These are phyloP conservation scores for Murraya paniculata DNA, from an alignment of 345 rosid genomes.

Conservation along the genomic window DNA sequence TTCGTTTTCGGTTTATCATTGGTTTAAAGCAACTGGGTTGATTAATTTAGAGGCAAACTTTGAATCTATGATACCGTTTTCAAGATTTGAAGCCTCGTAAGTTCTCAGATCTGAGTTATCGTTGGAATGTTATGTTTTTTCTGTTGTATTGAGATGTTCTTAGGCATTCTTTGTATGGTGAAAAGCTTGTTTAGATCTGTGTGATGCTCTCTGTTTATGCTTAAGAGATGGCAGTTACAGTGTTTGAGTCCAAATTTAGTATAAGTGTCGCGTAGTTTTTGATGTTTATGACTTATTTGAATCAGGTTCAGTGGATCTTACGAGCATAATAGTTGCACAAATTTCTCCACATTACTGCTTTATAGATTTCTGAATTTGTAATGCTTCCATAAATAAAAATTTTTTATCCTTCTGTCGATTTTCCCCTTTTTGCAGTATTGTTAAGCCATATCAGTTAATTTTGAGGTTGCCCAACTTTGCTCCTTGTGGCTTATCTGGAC, in stretches of 20 bases:
- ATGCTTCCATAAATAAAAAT: neutral
- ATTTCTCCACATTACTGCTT: neutral
- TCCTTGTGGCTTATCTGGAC: neutral
- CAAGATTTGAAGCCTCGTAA: slow-evolving; percentile 45
- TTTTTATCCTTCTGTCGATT: neutral
- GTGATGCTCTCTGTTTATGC: slow-evolving; percentile 18
- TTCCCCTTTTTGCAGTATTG: neutral
- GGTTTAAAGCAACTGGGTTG: slow-evolving; percentile 26
- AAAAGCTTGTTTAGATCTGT: slow-evolving; percentile 38
- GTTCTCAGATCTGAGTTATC: slow-evolving; percentile 69
- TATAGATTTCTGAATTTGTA: neutral
- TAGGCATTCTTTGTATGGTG: slow-evolving; percentile 15
- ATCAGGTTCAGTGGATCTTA: slow-evolving; percentile 7
- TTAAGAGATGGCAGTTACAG: slow-evolving; percentile 8
- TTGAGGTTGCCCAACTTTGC: neutral
- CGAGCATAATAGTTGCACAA: neutral
- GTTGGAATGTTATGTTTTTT: slow-evolving; percentile 32
- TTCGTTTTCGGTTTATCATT: slow-evolving; percentile 23
- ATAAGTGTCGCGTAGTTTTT: slow-evolving; percentile 12
- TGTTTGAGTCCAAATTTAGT: slow-evolving; percentile 17
- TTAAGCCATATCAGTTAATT: neutral
- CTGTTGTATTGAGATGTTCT: slow-evolving; percentile 28
- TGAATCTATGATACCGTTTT: slow-evolving; percentile 27
- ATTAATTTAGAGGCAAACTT: slow-evolving; percentile 22
- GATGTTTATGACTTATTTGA: slow-evolving; percentile 1